A percentile compares a stretch with the other conserved stretches of the same genome.
phyloP scores from a whole-genome alignment of 768 basidiomycete species.

The Lactarius sp. region DNA sequence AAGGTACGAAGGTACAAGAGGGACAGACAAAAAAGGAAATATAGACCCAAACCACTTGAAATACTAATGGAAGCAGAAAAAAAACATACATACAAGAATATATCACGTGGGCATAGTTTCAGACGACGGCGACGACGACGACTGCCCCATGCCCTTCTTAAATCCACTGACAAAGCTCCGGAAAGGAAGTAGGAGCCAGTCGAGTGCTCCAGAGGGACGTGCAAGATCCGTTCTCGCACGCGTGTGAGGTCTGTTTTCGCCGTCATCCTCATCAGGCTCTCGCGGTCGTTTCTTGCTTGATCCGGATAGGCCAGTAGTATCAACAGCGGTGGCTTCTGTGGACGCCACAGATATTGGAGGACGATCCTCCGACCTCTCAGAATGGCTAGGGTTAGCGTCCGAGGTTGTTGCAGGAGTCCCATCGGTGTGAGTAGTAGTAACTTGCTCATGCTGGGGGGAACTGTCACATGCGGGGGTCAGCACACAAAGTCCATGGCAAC shows the following conservation, averaged over 20 bases:
- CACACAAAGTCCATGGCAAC: neutral
- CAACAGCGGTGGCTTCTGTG: slow-evolving; percentile 39
- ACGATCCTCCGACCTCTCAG: slow-evolving; percentile 20
- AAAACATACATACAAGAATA: neutral
- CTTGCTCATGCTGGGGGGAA: neutral
- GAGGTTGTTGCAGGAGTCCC: neutral
- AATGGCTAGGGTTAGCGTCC: slow-evolving; percentile 3
- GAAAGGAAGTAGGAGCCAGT: slow-evolving; percentile 20
- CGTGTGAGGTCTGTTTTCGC: slow-evolving; percentile 42
- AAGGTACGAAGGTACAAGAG: slow-evolving; percentile 12
- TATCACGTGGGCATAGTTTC: slow-evolving; percentile 16
- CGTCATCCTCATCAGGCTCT: slow-evolving; percentile 36
- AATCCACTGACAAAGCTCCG: slow-evolving; percentile 25
- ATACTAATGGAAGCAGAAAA: slow-evolving; percentile 3
- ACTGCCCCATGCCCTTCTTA: slow-evolving; percentile 14
- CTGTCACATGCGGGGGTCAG: neutral
- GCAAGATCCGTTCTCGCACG: slow-evolving; percentile 51
- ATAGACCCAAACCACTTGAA: neutral
- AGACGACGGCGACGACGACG: slow-evolving; percentile 2
- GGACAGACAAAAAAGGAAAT: slow-evolving; percentile 15
- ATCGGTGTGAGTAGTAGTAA: neutral
- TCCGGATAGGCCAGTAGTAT: slow-evolving; percentile 27
- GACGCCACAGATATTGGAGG: slow-evolving; percentile 30
- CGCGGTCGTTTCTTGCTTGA: slow-evolving; percentile 46
- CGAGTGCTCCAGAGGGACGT: slow-evolving; percentile 33